Base-by-base conservation (phyloP, 805 yeast genomes). In the Hanseniaspora lachancei region DNA sequence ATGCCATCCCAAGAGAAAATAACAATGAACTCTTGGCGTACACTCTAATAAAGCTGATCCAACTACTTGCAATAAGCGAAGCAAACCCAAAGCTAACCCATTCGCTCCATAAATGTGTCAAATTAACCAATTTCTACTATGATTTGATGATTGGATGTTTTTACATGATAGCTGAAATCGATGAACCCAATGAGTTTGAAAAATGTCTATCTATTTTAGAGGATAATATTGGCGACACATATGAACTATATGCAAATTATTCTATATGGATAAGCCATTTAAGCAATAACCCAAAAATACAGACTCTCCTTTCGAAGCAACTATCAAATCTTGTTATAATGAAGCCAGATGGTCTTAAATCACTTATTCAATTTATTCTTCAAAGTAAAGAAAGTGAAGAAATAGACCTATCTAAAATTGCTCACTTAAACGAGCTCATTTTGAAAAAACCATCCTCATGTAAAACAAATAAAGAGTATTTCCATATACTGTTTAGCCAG, bases 311-410 rank as follows among this genome's bases (percentile, higher is more conserved):
- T 8, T 53, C 56, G 7, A 29, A 20, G 32, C 41, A 43, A n/a
- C 29, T 53, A 0, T 44, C 56, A n/a, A 53, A 53, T 21, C 18
- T 53, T 12, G n/a, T 46, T 15, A 41, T 53, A 20, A 74, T 95
- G 24, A 66, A 75, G 1, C 13, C 24, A 27, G 82, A 84, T 62
- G 97, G 97, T 0, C 79, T 93, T 1, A 68, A 77, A 32, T 75
- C 89, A 1, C 68, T 91, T 50, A 74, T 89, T 32, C 97, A 91
- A 66, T 80, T 86, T 59, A 73, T 86, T 0, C 71, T 85, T 15
- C 95, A 95, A 0, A 71, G 86, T 27, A 72, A 96, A 57, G 95
- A 87, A 43, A 74, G 75, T 54, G 91, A 84, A 56, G 81, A 79
- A 13, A 68, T 88, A 15, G 81, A 81, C 59, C 67, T 81, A n/a